Base-by-base conservation (phyloP, 75 land plant species). In the Larix kaempferi region DNA sequence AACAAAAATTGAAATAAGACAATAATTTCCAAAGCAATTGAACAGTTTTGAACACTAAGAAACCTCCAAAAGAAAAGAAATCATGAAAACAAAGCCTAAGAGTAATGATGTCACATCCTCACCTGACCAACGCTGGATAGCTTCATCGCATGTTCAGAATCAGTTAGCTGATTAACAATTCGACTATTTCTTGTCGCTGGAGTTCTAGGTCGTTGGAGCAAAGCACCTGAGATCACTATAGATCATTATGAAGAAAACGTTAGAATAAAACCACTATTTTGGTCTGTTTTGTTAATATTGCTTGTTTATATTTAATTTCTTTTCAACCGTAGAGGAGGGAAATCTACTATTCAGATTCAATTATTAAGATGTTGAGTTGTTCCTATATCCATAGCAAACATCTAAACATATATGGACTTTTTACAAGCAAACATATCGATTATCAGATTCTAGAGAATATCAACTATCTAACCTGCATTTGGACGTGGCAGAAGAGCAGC, bases 81-180 rank as follows among this genome's bases (percentile, higher is more conserved):
- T 41, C 44, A 41, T 41, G 44, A 41, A 41, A 5, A 41, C 5
- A 5, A 41, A 5, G 5, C 6, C 6, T 41, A 41, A 41, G 4
- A 41, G 44, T 41, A 41, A 35, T 35, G 7, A n/a, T n/a, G n/a
- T n/a, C n/a, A n/a, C n/a, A n/a, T n/a, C 94, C 85, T 94, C 95
- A 75, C 80, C 78, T 83, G 88, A 25, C 83, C 89, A 61, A 90
- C 76, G 5, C 93, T 78, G 54, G 83, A 64, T 21, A 90, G 81
- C 81, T 92, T 92, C 78, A 88, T 84, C 55, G 89, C 71, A 49
- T 89, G 95, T 59, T 95, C 91, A 23, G 95, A 91, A 85, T 90
- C 95, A 26, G 85, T 89, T 17, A 87, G 78, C 73, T 91, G 95
- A 76, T 89, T 92, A 65, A 91, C 91, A 75, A 89, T 76, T 12